Conservation (phyloP, 2,329 filamentous ascomycete genomes). For the Arthrocladium fulminans region DNA sequence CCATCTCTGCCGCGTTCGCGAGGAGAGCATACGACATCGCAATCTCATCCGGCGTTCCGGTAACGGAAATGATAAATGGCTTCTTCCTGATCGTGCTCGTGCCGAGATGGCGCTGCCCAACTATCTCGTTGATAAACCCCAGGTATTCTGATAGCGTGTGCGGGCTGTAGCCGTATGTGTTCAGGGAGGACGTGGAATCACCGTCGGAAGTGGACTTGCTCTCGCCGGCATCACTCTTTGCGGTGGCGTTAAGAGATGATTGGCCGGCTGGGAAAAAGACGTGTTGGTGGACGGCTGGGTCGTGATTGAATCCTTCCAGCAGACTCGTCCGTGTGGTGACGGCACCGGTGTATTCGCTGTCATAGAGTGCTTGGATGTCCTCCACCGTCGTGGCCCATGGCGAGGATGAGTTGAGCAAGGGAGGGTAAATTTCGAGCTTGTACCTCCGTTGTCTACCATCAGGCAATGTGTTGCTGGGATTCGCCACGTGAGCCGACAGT, state of each 20-base stretch:
- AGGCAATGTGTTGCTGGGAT: background rate
- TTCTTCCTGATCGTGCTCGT: slow-evolving; percentile 27
- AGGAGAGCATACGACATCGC: slow-evolving; percentile 48
- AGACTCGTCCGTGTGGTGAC: slow-evolving; percentile 66
- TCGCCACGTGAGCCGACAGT: background rate
- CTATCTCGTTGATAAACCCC: slow-evolving; percentile 41
- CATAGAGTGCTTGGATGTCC: slow-evolving; percentile 55
- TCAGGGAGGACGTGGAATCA: slow-evolving; percentile 37
- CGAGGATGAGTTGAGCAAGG: slow-evolving; percentile 64
- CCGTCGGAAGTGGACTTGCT: slow-evolving; percentile 25
- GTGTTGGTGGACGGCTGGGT: slow-evolving; percentile 7
- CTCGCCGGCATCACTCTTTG: background rate
- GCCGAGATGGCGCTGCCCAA: slow-evolving; percentile 28
- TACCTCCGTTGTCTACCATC: slow-evolving; percentile 6
- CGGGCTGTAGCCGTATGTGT: slow-evolving; percentile 68
- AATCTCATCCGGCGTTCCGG: slow-evolving; percentile 53
- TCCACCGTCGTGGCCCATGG: slow-evolving; percentile 63
- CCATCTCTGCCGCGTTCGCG: slow-evolving; percentile 31
- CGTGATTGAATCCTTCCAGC: slow-evolving; percentile 28
- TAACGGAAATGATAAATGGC: slow-evolving; percentile 56
- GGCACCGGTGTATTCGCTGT: slow-evolving; percentile 56
- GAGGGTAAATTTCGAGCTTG: slow-evolving; percentile 45
- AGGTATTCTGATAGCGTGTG: slow-evolving; percentile 53
- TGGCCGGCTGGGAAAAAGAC: slow-evolving; percentile 7
- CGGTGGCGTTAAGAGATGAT: background rate